Evolutionary conservation across 805 yeast genomes (phyloP).

Genomic region (Cyberlindnera subsufficiens): DNA sequence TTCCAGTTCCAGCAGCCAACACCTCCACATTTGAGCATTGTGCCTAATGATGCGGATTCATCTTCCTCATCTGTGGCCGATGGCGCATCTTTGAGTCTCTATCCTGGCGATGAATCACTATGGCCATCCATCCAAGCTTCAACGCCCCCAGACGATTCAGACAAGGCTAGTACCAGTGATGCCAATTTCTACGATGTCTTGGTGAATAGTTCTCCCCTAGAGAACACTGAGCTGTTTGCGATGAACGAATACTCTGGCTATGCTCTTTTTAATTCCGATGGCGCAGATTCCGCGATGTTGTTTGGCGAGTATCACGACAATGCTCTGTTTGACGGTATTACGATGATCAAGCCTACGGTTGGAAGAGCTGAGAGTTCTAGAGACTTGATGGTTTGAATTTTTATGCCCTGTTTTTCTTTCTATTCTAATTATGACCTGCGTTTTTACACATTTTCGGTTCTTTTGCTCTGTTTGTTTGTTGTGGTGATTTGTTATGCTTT

Average conservation of each 20-base stretch:
- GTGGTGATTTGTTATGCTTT: too few species aligned
- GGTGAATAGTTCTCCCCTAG: slow-evolving; percentile 18
- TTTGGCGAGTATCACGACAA: slow-evolving; percentile 1
- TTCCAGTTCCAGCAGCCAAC: neutral
- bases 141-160: slow-evolving; percentile 8
- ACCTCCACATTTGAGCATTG: slow-evolving; percentile 3
- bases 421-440: too few species aligned
- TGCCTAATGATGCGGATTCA: slow-evolving; percentile 1
- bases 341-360: neutral
- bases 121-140: slow-evolving; percentile 18
- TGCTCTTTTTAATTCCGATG: neutral
- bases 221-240: slow-evolving; percentile 3
- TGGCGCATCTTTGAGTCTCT: slow-evolving; percentile 2
- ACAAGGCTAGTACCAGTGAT: neutral
- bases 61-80: neutral
- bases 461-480: too few species aligned
- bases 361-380: neutral
- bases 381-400: neutral
- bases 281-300: neutral
- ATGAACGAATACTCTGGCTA: slow-evolving; percentile 4
- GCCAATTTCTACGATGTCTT: slow-evolving; percentile 9
- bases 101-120: slow-evolving; percentile 9
- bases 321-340: slow-evolving; percentile 1
- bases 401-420: too few species aligned
- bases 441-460: too few species aligned